Conservation (phyloP, 2,329 filamentous ascomycete species). For the Rhexocercosporidium sp. region DNA sequence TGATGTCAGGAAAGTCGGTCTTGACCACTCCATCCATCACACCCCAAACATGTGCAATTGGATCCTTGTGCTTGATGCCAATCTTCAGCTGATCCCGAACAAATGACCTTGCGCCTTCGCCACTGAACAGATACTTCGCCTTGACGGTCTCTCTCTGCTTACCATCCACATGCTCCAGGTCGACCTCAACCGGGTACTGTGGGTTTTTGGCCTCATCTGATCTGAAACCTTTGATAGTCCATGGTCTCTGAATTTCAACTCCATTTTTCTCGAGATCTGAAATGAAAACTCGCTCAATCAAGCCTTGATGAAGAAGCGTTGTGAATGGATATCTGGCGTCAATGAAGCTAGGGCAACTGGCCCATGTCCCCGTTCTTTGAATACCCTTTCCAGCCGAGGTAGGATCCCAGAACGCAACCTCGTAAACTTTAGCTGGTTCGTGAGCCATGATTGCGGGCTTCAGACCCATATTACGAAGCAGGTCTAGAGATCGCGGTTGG, state of each 20-base stretch:
- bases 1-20: conserved; percentile 79
- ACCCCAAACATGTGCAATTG: conserved; percentile 74
- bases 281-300: conserved; percentile 74
- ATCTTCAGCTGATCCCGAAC: conserved; percentile 71
- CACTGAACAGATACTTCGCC: conserved; percentile 74
- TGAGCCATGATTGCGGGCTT: conserved; percentile 88
- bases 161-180: conserved; percentile 78
- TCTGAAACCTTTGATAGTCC: conserved; percentile 65
- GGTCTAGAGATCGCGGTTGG: conserved; percentile 85
- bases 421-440: conserved; percentile 84
- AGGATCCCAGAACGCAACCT: conserved; percentile 77
- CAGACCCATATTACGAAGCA: conserved; percentile 86
- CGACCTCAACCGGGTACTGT: conserved; percentile 81
- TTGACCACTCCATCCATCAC: conserved; percentile 76
- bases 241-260: conserved; percentile 65
- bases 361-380: conserved; percentile 74
- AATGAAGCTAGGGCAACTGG: conserved; percentile 85
- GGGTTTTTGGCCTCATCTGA: conserved; percentile 60
- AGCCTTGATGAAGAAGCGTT: conserved; percentile 72
- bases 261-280: conserved; percentile 67
- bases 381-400: conserved; percentile 61
- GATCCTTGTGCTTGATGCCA: conserved; percentile 72
- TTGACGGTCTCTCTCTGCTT: conserved; percentile 70
- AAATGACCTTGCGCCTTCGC: conserved; percentile 72
- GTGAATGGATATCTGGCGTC: conserved; percentile 75